Evolutionary conservation across 2,329 filamentous ascomycete species (phyloP), one percentile per base, ranked within the genome.

Genomic region (Paracorniculantispora psalliotae): DNA sequence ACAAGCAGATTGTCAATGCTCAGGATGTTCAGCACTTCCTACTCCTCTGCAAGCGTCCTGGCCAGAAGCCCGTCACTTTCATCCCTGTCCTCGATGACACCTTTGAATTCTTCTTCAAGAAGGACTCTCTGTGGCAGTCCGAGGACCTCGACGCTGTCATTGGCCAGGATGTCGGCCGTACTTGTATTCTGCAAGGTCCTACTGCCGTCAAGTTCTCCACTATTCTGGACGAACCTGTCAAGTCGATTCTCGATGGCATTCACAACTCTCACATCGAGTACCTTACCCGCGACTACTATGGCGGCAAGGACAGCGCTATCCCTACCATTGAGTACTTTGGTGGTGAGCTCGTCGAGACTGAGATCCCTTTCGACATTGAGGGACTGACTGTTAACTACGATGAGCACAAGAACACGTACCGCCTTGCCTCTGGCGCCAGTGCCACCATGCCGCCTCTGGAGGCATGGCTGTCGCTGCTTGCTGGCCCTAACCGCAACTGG

Each of bases 61-160:
- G 88, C 43, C 94, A 99, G 80, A 99, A 99, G 82, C 94, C 94
- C 2, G 90, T 96, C 28, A 94, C 93, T 0, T 99, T 99, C 71
- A 92, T 99, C 30, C 94, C 94, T 5, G 82, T 89, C n/a, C 82
- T 99, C 23, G 94, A 99, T 68, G 92, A 96, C 63, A 96, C 93
- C 72, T 99, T 99, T 66, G 94, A 99, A 72, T 96, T 96, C 77
- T 99, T 91, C 80, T 99, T 99, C 88, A 99, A 99, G 86, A 99
- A 99, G 80, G 94, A 99, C 74, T 99, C 94, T 1, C 83, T 99
- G 8, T 99, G 94, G 94, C 94, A 99, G 77, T 97, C 94, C 1
- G 94, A 99, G 76, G 94, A 99, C 69, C 81, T 99, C 12, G 93
- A 96, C 69, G 94, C 94, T 57, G 92, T 99, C 60, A 92, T 97